Base-by-base conservation (phyloP, 2,329 filamentous ascomycete species). In the Venturia pyrina region DNA sequence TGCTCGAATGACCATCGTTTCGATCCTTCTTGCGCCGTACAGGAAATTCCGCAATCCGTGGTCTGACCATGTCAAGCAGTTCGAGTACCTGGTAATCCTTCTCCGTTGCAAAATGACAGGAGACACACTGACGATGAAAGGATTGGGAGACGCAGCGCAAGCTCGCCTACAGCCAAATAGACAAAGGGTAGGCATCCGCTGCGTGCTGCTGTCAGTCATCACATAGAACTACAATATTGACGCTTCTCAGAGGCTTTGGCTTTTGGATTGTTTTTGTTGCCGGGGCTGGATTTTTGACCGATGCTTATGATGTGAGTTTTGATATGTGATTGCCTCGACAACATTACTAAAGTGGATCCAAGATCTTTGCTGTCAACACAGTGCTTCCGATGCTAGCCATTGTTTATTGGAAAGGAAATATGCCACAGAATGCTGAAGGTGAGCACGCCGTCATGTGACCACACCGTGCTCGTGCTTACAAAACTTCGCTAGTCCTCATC, bases 341-440 rank as follows among this genome's bases (percentile, higher is more conserved):
- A 11, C 41, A 28, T 15, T 21, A 28, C 48, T 28, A 24, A 53
- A 5, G 1, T 4, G 10, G 13, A 19, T 50, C 44, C 37, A 21
- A 78, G 73, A 72, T 82, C 13, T 82, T 82, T 70, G 79, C 80
- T 19, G 79, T 76, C 67, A 82, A 83, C 57, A 78, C 81, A 67
- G 77, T 80, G n/a, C 70, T 82, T 5, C 80, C 81, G 0, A 80
- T 81, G 74, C 73, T 82, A 11, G 73, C 74, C 32, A 78, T 78
- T 65, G 77, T 82, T 34, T 83, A 82, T 71, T 82, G 79, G 78
- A 69, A 70, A 40, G 70, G 78, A 24, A 74, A 77, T 5, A 70
- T 69, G 61, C 72, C 75, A 4, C 73, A 74, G 5, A 70, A 72
- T 50, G 71, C 72, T 21, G 68, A 77, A 6, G 53, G 53, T 59